Evolutionary conservation across 352 stramenopile genomes (phyloP), one percentile per base, ranked within the genome.

Genomic region (Globisporangium mamillatum): DNA sequence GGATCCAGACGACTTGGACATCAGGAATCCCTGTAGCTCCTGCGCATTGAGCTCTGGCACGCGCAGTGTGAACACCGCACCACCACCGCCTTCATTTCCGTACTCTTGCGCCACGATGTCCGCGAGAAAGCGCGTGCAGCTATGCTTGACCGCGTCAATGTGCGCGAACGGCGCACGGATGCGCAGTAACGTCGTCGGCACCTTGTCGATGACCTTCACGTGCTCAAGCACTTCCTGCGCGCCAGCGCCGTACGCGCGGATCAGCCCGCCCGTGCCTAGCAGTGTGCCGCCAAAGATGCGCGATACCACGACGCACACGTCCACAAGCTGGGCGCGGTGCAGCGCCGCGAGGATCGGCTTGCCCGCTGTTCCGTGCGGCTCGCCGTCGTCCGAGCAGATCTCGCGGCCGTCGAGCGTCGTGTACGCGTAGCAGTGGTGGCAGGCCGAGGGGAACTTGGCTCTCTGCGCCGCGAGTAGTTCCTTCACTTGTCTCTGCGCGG

Each of bases 401-500:
- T 89, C 81, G 3, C 75, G 71, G 16, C 82, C 80, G 38, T 88
- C 80, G 34, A 81, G 38, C 1, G 78, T 81, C 46, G 75, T 86
- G 69, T 82, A 90, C 32, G 82, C 86, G 66, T 80, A 92, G 76
- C 86, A 94, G 63, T 94, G 86, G 60, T 94, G 86, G 61, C 79
- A 87, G 20, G 84, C 86, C 9, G 73, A 63, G 24, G 86, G 86
- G 61, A 84, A 86, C 64, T 75, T 72, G 52, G 57, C 63, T 64
- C 79, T 74, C 41, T 88, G 78, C 1, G 68, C 60, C 32, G 79
- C 79, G 41, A 94, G 67, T 60, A 83, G 70, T 29, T 75, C 72
- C 63, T 81, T 80, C 2, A 89, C 80, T 29, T 83, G 67, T 22
- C 71, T 48, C 1, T 81, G 78, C 29, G 73, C 77, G 55, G 38